Evolutionary conservation across 2,329 filamentous ascomycete genomes (phyloP), one percentile per base, ranked within the genome.

Genomic region (Botrytis deweyae): DNA sequence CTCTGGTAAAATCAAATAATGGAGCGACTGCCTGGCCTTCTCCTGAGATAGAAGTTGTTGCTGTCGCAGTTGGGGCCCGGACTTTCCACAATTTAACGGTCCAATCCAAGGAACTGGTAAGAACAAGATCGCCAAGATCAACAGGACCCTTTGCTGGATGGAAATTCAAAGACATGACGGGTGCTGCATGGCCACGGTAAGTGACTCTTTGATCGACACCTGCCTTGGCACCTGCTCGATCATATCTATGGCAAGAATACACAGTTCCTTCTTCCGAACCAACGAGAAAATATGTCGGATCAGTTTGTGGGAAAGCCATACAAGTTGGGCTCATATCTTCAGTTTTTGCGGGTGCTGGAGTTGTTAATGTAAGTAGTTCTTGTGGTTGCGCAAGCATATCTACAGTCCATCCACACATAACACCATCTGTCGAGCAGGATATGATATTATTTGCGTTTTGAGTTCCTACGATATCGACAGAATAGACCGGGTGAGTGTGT

Each of bases 371-470:
- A 61, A 99, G 89, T 72, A 94, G 91, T 84, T 99, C 96, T 83
- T 98, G 95, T 0, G 96, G 96, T 82, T 98, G 94, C 1, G 95
- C 94, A 75, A 99, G 92, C 90, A 99, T 98, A 82, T 99, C 97
- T 76, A 98, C 94, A 72, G 93, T 95, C 96, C 96, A 99, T 66
- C 95, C 93, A 82, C 96, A 99, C 61, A 98, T 94, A 16, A 97
- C 94, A 72, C 96, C 96, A 81, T 99, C 96, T 0, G 96, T 99
- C 1, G 94, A 98, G 82, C 94, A 95, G 49, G 95, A 98, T 79
- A 99, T 93, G 81, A 99, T 97, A 83, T 98, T 99, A 85, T 98
- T 97, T 74, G 96, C 96, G 82, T 99, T 99, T 81, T 98, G 96
- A 0, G 97, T 99, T 76, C 96, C 96, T 68, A 99, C 94, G 72